These are phyloP conservation scores for Mariannaea elegans DNA, from an alignment of 2,329 filamentous ascomycete species.

Conservation along the genomic window DNA sequence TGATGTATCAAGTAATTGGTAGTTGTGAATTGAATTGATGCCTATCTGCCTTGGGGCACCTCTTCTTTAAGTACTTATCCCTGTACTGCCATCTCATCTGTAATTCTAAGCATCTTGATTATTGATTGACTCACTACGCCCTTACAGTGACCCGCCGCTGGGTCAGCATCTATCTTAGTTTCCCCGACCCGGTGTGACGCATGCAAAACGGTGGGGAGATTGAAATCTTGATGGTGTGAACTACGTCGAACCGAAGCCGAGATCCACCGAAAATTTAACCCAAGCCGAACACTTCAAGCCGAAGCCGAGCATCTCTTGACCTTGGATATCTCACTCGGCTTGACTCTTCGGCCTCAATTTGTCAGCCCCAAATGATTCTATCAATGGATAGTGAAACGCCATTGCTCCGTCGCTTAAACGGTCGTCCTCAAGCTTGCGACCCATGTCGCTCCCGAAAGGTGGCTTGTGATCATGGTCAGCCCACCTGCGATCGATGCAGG, in stretches of 20 bases:
- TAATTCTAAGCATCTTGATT: not conserved
- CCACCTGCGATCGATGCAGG: conserved; percentile 50
- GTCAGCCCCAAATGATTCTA: conserved; percentile 4
- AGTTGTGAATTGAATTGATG: not conserved
- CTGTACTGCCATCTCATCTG: not conserved
- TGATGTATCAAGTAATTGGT: not conserved
- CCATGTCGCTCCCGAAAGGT: conserved; percentile 54
- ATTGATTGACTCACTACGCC: conserved; percentile 34
- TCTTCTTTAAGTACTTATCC: not conserved
- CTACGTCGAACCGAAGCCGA: conserved; percentile 9
- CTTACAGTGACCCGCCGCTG: conserved; percentile 22
- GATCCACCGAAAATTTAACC: not conserved
- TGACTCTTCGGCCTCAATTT: conserved; percentile 17
- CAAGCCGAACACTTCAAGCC: conserved; percentile 24
- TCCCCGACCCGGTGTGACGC: conserved; percentile 31
- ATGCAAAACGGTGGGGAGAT: too few relatives aligned
- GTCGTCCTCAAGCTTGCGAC: conserved; percentile 44
- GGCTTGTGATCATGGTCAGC: conserved; percentile 54
- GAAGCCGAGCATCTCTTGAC: conserved; percentile 22
- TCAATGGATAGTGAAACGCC: conserved; percentile 24
- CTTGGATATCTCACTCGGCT: too few relatives aligned
- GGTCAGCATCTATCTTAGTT: conserved; percentile 31
- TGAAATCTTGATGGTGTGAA: conserved; percentile 4
- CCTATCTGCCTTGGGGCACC: not conserved
- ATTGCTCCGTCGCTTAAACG: conserved; percentile 40